Base-by-base conservation (phyloP, 108 stramenopile genomes). In the Cylindrotheca closterium region DNA sequence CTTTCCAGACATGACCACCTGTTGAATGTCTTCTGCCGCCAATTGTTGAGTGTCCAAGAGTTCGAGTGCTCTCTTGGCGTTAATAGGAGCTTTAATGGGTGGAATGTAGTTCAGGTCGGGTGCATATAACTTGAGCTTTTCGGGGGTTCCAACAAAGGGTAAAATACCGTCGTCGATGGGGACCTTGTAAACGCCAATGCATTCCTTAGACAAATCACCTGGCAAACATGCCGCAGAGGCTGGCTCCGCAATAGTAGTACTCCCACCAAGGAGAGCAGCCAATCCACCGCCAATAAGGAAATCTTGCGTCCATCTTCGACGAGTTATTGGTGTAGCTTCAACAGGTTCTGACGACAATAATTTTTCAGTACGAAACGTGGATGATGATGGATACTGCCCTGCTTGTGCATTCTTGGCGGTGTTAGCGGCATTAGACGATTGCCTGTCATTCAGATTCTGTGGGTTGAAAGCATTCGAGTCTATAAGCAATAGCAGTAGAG, bases 151-250 rank as follows among this genome's bases (percentile, higher is more conserved):
- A 2, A 91, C 71, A 47, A 80, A 87, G 1, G 78, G 55, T 10
- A 53, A 34, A 12, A 74, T 64, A 5, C 67, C 69, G 60, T 80
- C 85, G 51, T 88, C 85, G 17, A 87, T 63, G 4, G 91, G 91
- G 32, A 92, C 62, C 59, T 92, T 92, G 73, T 89, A 92, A 1
- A 89, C 80, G 8, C 91, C 91, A 60, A 92, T 92, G 52, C 91
- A 92, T 1, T 81, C 86, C 45, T 50, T 37, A 19, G 75, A 70
- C 27, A 75, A 62, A 57, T 92, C 88, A 2, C 91, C 91, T 19
- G 67, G 65, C 26, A 89, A 68, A 60, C 88, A 89, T n/a, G 87
- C 87, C 18, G 87, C 87, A 49, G 63, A 30, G 51, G 51, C n/a
- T 51, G 18, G n/a, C n/a, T 5, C 4, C n/a, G 51, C 10, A 51